Conservation (phyloP, 2,329 filamentous ascomycete genomes). For the Aspergillus fijiensis region DNA sequence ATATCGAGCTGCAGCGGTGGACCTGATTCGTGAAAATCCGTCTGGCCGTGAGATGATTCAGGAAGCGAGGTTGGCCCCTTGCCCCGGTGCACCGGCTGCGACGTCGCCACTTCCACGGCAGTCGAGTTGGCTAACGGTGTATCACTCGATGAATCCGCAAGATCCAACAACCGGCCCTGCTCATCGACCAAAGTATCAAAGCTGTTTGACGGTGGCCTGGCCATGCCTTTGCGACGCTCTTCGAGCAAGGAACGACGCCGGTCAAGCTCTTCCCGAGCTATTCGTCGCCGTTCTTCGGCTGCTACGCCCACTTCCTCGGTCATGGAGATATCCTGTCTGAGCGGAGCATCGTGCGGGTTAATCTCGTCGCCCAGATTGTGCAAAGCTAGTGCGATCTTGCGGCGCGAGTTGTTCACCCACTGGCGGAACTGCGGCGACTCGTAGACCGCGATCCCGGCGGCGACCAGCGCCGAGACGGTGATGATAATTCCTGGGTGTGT, state of each 20-base stretch:
- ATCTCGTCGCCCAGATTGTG: slow-evolving; percentile 62
- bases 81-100: slow-evolving; percentile 29
- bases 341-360: slow-evolving; percentile 44
- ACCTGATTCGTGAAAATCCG: slow-evolving; percentile 11
- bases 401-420: slow-evolving; percentile 62
- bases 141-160: slow-evolving; percentile 5
- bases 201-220: slow-evolving; percentile 25
- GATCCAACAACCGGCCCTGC: slow-evolving; percentile 37
- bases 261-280: slow-evolving; percentile 47
- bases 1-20: slow-evolving; percentile 29
- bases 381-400: slow-evolving; percentile 60
- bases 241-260: slow-evolving; percentile 44
- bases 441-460: slow-evolving; percentile 63
- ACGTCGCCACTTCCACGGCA: slow-evolving; percentile 33
- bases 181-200: slow-evolving; percentile 50
- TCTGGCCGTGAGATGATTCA: slow-evolving; percentile 14
- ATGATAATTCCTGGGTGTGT: slow-evolving; percentile 58
- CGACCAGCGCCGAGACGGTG: slow-evolving; percentile 60
- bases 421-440: slow-evolving; percentile 62
- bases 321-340: slow-evolving; percentile 48
- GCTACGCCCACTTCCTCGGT: slow-evolving; percentile 45
- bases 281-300: slow-evolving; percentile 46
- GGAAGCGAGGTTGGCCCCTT: slow-evolving; percentile 13
- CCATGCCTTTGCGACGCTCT: slow-evolving; percentile 33
- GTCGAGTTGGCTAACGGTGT: slow-evolving; percentile 35